A percentile compares a stretch with the other conserved stretches of the same genome.
Conservation (phyloP, 2,329 filamentous ascomycete species). For the Botryosphaeria dothidea region DNA sequence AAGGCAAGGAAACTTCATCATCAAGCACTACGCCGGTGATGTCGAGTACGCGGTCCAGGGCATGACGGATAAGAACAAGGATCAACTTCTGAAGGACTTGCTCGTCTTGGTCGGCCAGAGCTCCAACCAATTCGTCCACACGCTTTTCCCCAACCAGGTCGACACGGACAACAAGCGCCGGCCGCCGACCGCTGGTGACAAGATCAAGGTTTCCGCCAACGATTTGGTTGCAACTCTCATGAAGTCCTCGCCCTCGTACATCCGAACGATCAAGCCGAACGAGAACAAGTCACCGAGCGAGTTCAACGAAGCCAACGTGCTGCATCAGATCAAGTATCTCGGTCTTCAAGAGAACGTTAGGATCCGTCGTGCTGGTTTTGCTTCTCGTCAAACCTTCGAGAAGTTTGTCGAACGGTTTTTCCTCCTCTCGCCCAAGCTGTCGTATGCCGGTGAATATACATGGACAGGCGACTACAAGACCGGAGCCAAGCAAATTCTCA, state of each 20-base stretch:
- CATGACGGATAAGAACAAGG: constrained; percentile 99
- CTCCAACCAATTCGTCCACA: constrained; percentile 82
- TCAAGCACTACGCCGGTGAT: constrained; percentile 98
- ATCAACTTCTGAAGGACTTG: constrained; percentile 91
- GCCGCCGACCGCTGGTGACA: constrained; percentile 92
- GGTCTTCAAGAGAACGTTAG: constrained; percentile 99
- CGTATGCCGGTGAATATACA: constrained; percentile 95
- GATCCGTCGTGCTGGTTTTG: constrained; percentile 93
- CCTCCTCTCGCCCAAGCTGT: constrained; percentile 88
- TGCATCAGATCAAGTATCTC: constrained; percentile 98
- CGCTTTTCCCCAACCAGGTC: constrained; percentile 86
- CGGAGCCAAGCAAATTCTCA: constrained; percentile 88
- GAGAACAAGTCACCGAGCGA: constrained; percentile 96
- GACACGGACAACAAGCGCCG: constrained; percentile 94
- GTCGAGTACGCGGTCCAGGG: constrained; percentile 92
- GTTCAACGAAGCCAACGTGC: constrained; percentile 87
- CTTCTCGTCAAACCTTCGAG: constrained; percentile 94
- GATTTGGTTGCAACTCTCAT: constrained; percentile 92
- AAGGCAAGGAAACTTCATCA: constrained; percentile 92
- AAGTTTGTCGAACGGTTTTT: constrained; percentile 99
- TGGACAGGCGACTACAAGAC: constrained; percentile 88
- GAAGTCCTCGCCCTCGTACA: constrained; percentile 97
- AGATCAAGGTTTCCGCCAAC: constrained; percentile 93
- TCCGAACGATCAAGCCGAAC: constrained; percentile 98
- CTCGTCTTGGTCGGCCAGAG: constrained; percentile 84